These are phyloP conservation scores for Capillidium heterosporum DNA, from an alignment of 371 early-diverging fungal species.

Conservation along the genomic window DNA sequence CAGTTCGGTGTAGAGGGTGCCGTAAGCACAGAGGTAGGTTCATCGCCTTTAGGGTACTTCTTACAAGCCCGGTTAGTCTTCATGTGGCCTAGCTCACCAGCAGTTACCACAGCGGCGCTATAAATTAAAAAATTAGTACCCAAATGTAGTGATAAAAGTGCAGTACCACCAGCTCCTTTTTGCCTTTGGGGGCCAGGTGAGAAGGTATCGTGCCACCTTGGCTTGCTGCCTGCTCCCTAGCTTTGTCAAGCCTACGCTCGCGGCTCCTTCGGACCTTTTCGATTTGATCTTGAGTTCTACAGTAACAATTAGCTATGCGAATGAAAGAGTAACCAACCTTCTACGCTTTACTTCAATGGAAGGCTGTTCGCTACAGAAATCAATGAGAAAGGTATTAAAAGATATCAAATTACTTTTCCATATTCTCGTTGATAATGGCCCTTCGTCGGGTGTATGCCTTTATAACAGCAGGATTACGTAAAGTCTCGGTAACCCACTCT, in stretches of 20 bases:
- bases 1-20: too few relatives aligned
- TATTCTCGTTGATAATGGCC: conserved; percentile 54
- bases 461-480: conserved; percentile 69
- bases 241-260: background rate
- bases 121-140: background rate
- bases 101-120: conserved; percentile 66
- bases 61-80: conserved; percentile 76
- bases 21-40: too few relatives aligned
- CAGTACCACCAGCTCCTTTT: conserved; percentile 28
- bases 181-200: conserved; percentile 20
- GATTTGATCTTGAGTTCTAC: background rate
- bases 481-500: conserved; percentile 54
- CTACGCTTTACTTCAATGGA: background rate
- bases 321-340: background rate
- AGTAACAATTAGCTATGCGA: background rate
- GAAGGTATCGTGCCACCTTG: conserved; percentile 9
- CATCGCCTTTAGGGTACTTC: conserved; percentile 16
- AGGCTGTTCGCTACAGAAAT: background rate
- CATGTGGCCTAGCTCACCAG: conserved; percentile 70
- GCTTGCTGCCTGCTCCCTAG: conserved; percentile 11
- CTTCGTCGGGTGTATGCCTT: conserved; percentile 75
- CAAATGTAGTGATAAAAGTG: background rate
- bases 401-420: conserved; percentile 29
- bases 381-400: background rate
- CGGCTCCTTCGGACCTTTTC: background rate